Evolutionary conservation across 495 filamentous ascomycete species (phyloP).

Genomic region (Thermochaetoides thermophila): DNA sequence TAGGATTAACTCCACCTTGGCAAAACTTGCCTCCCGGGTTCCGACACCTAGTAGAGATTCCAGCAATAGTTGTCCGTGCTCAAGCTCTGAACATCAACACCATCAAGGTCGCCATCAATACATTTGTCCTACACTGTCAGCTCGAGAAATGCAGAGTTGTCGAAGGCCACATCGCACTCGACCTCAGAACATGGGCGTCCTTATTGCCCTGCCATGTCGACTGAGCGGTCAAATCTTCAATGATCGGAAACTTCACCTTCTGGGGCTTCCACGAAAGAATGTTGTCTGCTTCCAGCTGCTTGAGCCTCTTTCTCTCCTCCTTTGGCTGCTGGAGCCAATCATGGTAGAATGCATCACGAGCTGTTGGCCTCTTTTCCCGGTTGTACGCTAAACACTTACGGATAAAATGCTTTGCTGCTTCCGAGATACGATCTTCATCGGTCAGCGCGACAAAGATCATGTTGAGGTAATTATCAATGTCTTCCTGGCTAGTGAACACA

Average conservation of each 20-base stretch:
- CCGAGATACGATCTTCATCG: conserved; percentile 62
- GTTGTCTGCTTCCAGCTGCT: conserved; percentile 5
- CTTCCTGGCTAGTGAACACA: conserved; percentile 6
- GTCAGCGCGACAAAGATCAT: conserved; percentile 36
- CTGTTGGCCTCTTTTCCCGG: conserved; percentile 53
- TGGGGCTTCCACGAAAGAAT: conserved; percentile 8
- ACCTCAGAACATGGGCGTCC: no score
- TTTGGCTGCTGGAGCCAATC: conserved; percentile 30
- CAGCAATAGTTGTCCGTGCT: no score
- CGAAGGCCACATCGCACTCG: no score
- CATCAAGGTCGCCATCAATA: no score
- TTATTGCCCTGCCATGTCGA: no score
- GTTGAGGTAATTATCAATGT: conserved; percentile 6
- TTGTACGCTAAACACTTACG: conserved; percentile 58
- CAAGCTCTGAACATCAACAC: no score
- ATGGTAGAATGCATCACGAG: conserved; percentile 60
- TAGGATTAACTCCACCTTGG: no score
- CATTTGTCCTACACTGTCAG: no score
- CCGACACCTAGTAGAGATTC: no score
- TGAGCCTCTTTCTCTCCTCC: conserved; percentile 42
- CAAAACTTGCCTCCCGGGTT: no score
- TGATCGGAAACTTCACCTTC: conserved; percentile 6
- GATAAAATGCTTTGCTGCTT: conserved; percentile 60
- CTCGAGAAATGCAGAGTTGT: no score
- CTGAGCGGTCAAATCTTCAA: conserved; percentile 8